A percentile compares a stretch with the other conserved stretches of the same genome.
phyloP scores from a whole-genome alignment of 306 rosid genomes.

The Cucumis melo region DNA sequence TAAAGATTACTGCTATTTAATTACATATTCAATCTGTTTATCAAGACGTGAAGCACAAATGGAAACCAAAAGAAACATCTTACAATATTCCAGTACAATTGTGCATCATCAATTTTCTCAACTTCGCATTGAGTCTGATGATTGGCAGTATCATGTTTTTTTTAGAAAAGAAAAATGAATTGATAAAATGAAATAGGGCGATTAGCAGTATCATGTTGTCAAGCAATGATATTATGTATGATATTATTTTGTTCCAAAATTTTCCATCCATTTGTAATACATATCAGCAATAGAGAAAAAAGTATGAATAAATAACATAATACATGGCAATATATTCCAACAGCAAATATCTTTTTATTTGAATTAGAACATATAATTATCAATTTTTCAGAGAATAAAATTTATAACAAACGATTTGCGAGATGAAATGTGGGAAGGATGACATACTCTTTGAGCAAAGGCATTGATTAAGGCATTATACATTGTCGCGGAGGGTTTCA shows the following conservation, averaged over 20 bases:
- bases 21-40: neutral
- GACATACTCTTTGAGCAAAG: conserved; percentile 72
- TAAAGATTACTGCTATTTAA: neutral
- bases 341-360: neutral
- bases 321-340: neutral
- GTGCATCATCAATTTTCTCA: neutral
- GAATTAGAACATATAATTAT: neutral
- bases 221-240: neutral
- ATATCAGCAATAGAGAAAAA: neutral
- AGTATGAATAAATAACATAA: neutral
- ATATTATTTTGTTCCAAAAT: neutral
- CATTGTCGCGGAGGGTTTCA: conserved; percentile 75
- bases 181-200: no score
- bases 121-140: neutral
- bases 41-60: neutral
- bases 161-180: no score
- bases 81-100: neutral
- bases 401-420: neutral
- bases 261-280: neutral
- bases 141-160: neutral
- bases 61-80: neutral
- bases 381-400: neutral
- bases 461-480: conserved; percentile 88
- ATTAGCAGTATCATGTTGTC: neutral
- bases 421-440: neutral